A percentile compares a stretch with the other conserved stretches of the same genome.
Conservation (phyloP, 371 early-diverging fungal genomes). For the Umbelopsis sp. region DNA sequence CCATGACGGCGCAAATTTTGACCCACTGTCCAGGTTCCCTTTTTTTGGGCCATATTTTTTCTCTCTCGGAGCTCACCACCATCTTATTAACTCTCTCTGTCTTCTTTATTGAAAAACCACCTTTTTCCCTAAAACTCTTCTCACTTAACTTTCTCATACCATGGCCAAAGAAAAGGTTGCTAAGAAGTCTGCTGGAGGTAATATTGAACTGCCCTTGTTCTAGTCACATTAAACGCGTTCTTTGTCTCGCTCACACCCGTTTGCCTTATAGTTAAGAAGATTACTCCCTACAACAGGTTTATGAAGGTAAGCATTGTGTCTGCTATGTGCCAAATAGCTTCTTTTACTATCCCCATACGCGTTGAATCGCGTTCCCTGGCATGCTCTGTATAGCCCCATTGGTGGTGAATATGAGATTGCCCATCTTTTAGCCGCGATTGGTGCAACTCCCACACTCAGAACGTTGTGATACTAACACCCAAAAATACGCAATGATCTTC, state of each 20-base stretch:
- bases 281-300: conserved; percentile 70
- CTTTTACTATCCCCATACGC: not conserved
- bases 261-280: conserved; percentile 36
- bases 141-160: conserved; percentile 20
- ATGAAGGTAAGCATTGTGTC: conserved; percentile 57
- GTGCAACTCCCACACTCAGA: conserved; percentile 18
- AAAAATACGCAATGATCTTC: conserved; percentile 17
- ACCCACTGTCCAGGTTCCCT: not conserved
- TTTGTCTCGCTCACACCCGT: not conserved
- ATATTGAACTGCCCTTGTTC: not conserved
- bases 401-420: not conserved
- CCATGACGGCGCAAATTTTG: not conserved
- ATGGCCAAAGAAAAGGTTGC: conserved; percentile 36
- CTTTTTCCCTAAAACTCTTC: conserved; percentile 14
- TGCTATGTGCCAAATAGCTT: not conserved
- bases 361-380: not conserved
- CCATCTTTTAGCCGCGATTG: not conserved
- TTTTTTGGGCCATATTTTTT: conserved; percentile 11
- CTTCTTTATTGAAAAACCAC: conserved; percentile 3
- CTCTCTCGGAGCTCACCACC: conserved; percentile 13
- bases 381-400: not conserved
- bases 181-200: conserved; percentile 28
- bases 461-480: conserved; percentile 15
- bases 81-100: conserved; percentile 1
- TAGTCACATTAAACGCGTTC: not conserved